Base-by-base conservation (phyloP, 192 early-diverging fungal species). In the Coemansia sp. region DNA sequence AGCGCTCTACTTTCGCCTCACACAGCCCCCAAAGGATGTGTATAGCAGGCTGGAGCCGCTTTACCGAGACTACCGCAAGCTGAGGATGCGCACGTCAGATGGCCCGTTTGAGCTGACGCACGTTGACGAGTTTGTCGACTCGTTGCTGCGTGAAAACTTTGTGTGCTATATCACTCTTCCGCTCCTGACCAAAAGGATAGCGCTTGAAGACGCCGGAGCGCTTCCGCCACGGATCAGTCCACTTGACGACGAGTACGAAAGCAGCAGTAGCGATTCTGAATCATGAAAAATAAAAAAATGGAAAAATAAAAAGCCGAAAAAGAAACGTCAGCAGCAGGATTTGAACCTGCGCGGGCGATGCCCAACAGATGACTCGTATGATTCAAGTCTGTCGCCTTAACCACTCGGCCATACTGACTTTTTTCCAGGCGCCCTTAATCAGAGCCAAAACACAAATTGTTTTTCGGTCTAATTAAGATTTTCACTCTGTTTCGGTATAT, bases 91-190 rank as follows among this genome's bases (percentile, higher is more conserved):
- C 8, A 22, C 53, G 14, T 56, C 45, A 2, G 84, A 83, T 1
- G 82, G 80, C 8, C 83, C 69, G 36, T 70, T 74, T 34, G 65
- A 60, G 15, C 48, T 93, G 9, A 88, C 88, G 5, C 81, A 87
- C 65, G 89, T 99, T 88, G 96, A 98, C 66, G 89, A 94, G 72
- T 96, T 97, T 72, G 86, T 95, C 33, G 93, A 99, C 70, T 76
- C 88, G 25, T 77, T 99, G 22, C 78, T 99, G 54, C 70, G 82
- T 13, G 87, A 91, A 23, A 87, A 91, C 15, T 85, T 89, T 36
- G 91, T 93, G 4, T 97, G 92, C 63, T 92, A 94, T 76, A 88
- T 91, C 2, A 92, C 94, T n/a, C 72, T 99, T 34, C 97, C 97
- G 4, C 84, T 88, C 32, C 65, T 99, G 17, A 86, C 87, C 6